Base-by-base conservation (phyloP, 2,329 filamentous ascomycete species). In the Aspergillus sp. region DNA sequence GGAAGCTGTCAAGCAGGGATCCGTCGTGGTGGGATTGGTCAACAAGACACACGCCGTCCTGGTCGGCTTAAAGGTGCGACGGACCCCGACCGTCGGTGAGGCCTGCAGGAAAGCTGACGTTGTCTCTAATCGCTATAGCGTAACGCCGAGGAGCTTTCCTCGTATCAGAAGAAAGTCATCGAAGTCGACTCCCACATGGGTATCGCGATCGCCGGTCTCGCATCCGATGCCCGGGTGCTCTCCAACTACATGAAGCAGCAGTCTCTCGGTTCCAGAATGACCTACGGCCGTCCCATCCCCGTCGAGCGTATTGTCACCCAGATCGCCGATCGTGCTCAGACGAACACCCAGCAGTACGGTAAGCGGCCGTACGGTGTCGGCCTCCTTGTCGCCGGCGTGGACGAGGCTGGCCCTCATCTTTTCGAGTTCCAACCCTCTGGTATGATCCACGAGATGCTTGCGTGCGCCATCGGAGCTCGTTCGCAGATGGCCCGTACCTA, bases 241-340 rank as follows among this genome's bases (percentile, higher is more conserved):
- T 97, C 92, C 81, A 99, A 99, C 85, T 99, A 97, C 81, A 97
- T 99, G 93, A 97, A 97, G 81, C 91, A 96, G 78, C 94, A 97
- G 79, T 96, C 91, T 59, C 90, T 99, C 68, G 89, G 90, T 68
- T 93, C 94, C 67, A 91, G 93, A 74, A 87, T 99, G 66, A 96
- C 91, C 53, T 97, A 96, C 80, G 93, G 90, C 76, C 92, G 94
- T 62, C 86, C 92, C 62, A 94, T 99, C 71, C 90, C 91, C 29
- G 81, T 97, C 70, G 88, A 91, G 68, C 88, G 89, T 58, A 90
- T 97, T 65, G 92, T 96, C 63, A 83, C 86, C 60, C 88, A 93
- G 76, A 97, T 99, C 70, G 93, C 89, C 65, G 91, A 96, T 74
- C 94, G 96, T 76, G 94, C 94, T 45, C 94, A 99, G 81, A 88